These are phyloP conservation scores for Lasiodiplodia sp. DNA, from an alignment of 2,329 filamentous ascomycete genomes.

Conservation along the genomic window DNA sequence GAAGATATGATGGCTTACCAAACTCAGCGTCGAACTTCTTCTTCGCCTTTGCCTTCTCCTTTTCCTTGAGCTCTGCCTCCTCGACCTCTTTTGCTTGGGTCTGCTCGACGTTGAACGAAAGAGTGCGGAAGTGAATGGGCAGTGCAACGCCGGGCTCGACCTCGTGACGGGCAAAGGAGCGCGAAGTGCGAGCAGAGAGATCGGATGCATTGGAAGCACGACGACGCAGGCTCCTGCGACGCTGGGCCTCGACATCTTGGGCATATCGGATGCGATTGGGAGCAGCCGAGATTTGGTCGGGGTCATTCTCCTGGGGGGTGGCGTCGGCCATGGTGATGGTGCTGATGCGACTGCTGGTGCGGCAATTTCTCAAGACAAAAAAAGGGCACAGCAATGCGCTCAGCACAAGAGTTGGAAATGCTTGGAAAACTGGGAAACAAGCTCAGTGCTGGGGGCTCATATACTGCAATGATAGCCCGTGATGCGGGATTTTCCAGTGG, in stretches of 20 bases:
- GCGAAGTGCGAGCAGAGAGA: slow-evolving; percentile 45
- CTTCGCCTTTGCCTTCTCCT: slow-evolving; percentile 39
- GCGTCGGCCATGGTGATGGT: not conserved
- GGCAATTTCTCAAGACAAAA: not conserved
- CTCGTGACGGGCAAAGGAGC: slow-evolving; percentile 45
- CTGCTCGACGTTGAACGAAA: slow-evolving; percentile 54
- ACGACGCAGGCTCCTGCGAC: slow-evolving; percentile 35
- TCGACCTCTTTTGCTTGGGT: slow-evolving; percentile 37
- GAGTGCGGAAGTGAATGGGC: slow-evolving; percentile 53
- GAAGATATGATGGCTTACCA: slow-evolving; percentile 35
- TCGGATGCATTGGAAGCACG: slow-evolving; percentile 35
- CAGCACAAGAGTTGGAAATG: not conserved
- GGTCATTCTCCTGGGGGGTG: not conserved
- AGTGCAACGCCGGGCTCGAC: slow-evolving; percentile 53
- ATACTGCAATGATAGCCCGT: slow-evolving; percentile 1
- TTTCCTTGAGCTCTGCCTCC: slow-evolving; percentile 33
- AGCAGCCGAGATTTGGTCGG: slow-evolving; percentile 11
- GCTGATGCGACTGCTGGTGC: not conserved
- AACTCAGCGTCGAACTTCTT: slow-evolving; percentile 45
- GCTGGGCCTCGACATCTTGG: slow-evolving; percentile 45
- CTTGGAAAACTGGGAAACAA: not conserved
- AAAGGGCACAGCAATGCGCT: not conserved
- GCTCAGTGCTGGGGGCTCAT: not conserved
- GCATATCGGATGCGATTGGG: slow-evolving; percentile 39
- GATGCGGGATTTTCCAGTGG: slow-evolving; percentile 7